These are phyloP conservation scores for Fraxinus platypoda DNA, from an alignment of 305 asterid genomes.

Conservation along the genomic window DNA sequence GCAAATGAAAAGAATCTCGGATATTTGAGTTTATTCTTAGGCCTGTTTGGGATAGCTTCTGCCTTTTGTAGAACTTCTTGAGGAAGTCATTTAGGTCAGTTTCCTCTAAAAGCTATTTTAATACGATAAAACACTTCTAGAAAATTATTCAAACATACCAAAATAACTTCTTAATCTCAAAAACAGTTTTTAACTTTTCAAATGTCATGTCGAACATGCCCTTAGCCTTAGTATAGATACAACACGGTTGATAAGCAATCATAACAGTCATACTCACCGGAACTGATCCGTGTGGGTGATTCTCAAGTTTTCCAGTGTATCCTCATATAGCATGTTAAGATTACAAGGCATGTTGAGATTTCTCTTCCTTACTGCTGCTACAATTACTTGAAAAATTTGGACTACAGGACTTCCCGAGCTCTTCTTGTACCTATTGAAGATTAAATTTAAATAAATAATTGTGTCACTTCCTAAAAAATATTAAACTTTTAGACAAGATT, in stretches of 20 bases:
- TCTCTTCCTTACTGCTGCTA: conserved; percentile 55
- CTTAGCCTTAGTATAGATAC: neutral
- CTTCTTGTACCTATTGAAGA: conserved; percentile 56
- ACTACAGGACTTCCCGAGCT: conserved; percentile 72
- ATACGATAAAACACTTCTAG: neutral
- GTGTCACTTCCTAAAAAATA: neutral
- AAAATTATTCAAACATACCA: neutral
- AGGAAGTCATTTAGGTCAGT: neutral
- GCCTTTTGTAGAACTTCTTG: neutral
- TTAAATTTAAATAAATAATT: neutral
- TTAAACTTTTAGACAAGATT: neutral
- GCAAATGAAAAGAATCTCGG: neutral
- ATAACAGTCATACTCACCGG: conserved; percentile 30
- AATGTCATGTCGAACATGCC: neutral
- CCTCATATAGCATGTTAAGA: conserved; percentile 50
- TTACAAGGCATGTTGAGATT: conserved; percentile 48
- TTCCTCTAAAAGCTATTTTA: neutral
- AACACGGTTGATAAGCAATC: neutral
- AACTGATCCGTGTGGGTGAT: conserved; percentile 68
- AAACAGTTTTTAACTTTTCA: too few species aligned
- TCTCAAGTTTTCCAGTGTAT: conserved; percentile 47
- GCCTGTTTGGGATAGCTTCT: neutral
- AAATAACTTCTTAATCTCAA: neutral
- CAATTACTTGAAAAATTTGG: conserved; percentile 60
- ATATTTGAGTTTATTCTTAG: neutral